These are phyloP conservation scores for Paramecium sonneborni DNA, from an alignment of 73 alveolate species.

Conservation along the genomic window DNA sequence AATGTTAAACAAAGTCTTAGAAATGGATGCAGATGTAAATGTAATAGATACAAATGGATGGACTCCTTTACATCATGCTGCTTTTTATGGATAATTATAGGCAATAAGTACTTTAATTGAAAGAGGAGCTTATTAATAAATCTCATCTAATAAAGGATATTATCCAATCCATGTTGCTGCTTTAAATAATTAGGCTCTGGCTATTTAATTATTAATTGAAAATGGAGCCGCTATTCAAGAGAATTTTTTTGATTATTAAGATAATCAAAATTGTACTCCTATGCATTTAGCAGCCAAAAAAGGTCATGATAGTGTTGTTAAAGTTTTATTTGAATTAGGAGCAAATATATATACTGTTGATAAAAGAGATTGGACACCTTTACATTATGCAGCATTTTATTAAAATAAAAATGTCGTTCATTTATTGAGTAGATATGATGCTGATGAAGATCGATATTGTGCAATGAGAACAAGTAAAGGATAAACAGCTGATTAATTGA, in stretches of 20 bases:
- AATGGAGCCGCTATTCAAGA: conserved; percentile 51
- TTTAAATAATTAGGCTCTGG: conserved; percentile 67
- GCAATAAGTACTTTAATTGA: conserved; percentile 48
- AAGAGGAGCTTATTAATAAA: conserved; percentile 55
- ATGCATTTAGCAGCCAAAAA: conserved; percentile 62
- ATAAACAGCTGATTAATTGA: conserved; percentile 70
- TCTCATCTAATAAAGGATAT: conserved; percentile 48
- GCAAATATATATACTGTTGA: conserved; percentile 56
- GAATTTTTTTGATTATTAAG: not conserved
- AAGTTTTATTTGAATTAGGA: conserved; percentile 1
- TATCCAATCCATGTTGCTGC: conserved; percentile 83
- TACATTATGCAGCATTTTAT: conserved; percentile 64
- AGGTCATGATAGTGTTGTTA: conserved; percentile 30
- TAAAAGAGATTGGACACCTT: conserved; percentile 62
- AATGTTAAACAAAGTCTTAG: conserved; percentile 37
- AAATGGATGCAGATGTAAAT: conserved; percentile 57
- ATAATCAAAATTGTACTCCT: conserved; percentile 54
- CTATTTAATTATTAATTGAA: conserved; percentile 64
- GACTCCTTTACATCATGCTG: conserved; percentile 78
- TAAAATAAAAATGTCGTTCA: conserved; percentile 61
- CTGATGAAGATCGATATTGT: conserved; percentile 8
- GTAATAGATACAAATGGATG: conserved; percentile 69
- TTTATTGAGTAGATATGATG: conserved; percentile 39
- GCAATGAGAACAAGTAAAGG: conserved; percentile 72
- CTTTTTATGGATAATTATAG: conserved; percentile 67